These are phyloP conservation scores for Xylaria acuta DNA, from an alignment of 495 filamentous ascomycete species.

Conservation along the genomic window DNA sequence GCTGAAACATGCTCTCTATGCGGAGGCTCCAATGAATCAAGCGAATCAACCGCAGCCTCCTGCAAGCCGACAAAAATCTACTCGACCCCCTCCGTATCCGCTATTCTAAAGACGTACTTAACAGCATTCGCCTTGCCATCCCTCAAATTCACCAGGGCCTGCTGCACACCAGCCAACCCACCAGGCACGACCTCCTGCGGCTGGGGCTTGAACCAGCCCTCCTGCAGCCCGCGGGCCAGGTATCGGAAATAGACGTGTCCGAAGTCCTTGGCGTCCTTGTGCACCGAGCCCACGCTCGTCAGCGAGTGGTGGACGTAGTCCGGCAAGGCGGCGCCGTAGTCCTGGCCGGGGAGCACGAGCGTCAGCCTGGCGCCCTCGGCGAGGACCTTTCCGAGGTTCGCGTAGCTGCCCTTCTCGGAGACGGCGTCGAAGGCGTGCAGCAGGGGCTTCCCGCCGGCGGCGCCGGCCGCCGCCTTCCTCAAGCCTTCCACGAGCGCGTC, in stretches of 20 bases:
- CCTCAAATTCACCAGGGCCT: slow-evolving; percentile 62
- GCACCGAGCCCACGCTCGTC: slow-evolving; percentile 59
- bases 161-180: slow-evolving; percentile 65
- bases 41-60: background rate
- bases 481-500: slow-evolving; percentile 59
- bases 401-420: slow-evolving; percentile 57
- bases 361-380: slow-evolving; percentile 56
- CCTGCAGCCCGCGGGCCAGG: slow-evolving; percentile 57
- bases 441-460: slow-evolving; percentile 34
- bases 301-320: slow-evolving; percentile 41
- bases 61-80: background rate
- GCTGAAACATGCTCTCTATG: no score
- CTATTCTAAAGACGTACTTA: slow-evolving; percentile 75
- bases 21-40: background rate
- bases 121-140: slow-evolving; percentile 68
- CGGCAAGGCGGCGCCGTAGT: slow-evolving; percentile 41
- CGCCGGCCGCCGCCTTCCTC: slow-evolving; percentile 56
- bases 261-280: slow-evolving; percentile 61
- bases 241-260: slow-evolving; percentile 62
- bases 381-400: slow-evolving; percentile 48
- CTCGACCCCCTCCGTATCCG: slow-evolving; percentile 60
- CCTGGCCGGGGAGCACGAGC: slow-evolving; percentile 55
- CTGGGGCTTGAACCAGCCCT: slow-evolving; percentile 69
- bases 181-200: slow-evolving; percentile 65
- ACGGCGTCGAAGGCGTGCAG: slow-evolving; percentile 67